Evolutionary conservation across 768 basidiomycete species (phyloP).

Genomic region (Amanita muscaria): DNA sequence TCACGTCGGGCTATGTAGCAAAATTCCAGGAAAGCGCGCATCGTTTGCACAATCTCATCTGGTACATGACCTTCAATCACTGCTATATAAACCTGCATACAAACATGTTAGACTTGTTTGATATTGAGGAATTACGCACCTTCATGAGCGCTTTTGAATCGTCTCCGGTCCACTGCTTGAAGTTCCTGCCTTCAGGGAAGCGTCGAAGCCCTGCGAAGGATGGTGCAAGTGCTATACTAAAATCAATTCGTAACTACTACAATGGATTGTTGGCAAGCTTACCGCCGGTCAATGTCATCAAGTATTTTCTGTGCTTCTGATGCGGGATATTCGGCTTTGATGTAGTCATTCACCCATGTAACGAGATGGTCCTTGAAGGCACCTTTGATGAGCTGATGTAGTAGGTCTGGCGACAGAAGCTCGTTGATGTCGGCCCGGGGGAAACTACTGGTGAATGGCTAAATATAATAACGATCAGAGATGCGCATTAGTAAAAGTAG

Average conservation of each 20-base stretch:
- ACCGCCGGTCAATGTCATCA: constrained; percentile 27
- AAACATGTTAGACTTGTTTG: neutral
- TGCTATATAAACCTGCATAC: constrained; percentile 10
- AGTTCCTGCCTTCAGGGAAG: constrained; percentile 9
- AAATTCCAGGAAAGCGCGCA: constrained; percentile 25
- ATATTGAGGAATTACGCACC: constrained; percentile 5
- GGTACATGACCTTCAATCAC: constrained; percentile 9
- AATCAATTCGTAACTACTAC: neutral
- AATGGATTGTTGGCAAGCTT: constrained; percentile 4
- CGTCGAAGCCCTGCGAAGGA: constrained; percentile 7
- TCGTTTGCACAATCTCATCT: constrained; percentile 9
- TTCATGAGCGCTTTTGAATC: constrained; percentile 15
- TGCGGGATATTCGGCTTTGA: constrained; percentile 14
- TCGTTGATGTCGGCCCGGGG: constrained; percentile 29
- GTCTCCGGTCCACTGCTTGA: constrained; percentile 15
- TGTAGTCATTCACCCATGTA: constrained; percentile 24
- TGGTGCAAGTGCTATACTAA: constrained; percentile 5
- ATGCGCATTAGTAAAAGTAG: neutral
- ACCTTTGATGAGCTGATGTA: constrained; percentile 35
- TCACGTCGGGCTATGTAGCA: constrained; percentile 22
- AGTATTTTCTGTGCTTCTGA: constrained; percentile 17
- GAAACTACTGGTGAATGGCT: constrained; percentile 26
- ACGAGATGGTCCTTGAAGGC: constrained; percentile 35
- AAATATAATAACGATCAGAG: constrained; percentile 1
- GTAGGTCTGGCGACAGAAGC: constrained; percentile 24